phyloP scores from a whole-genome alignment of 2,329 filamentous ascomycete genomes.

The Fusarium palustre region DNA sequence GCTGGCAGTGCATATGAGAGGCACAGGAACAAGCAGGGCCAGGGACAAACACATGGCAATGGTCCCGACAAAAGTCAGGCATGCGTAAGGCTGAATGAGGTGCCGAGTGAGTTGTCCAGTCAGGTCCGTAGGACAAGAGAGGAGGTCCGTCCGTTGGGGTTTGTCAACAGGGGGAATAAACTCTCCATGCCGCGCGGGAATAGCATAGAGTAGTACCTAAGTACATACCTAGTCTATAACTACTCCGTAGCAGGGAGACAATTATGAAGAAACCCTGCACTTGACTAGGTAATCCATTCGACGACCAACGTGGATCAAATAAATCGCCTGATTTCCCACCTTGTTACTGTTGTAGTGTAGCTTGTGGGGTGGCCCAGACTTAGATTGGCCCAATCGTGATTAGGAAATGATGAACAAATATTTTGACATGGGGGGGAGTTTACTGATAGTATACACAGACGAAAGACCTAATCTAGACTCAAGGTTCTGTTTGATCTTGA shows the following conservation, averaged over 20 bases:
- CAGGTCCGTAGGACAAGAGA: background rate
- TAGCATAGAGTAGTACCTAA: background rate
- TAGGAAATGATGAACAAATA: slow-evolving; percentile 25
- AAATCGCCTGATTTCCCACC: slow-evolving; percentile 38
- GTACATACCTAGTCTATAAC: too few relatives aligned
- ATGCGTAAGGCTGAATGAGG: slow-evolving; percentile 36
- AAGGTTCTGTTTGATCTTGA: slow-evolving; percentile 4
- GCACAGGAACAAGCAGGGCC: slow-evolving; percentile 1
- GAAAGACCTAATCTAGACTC: background rate
- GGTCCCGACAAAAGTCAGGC: slow-evolving; percentile 37
- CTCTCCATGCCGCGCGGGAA: background rate
- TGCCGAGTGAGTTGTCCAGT: background rate
- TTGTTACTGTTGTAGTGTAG: slow-evolving; percentile 1
- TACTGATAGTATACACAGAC: slow-evolving; percentile 4
- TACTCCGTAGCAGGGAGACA: too few relatives aligned
- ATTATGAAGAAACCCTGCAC: background rate
- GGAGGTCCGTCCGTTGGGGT: too few relatives aligned
- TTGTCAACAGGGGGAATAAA: background rate
- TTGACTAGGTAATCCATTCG: background rate
- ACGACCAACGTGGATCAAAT: slow-evolving; percentile 5
- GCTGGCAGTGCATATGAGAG: slow-evolving; percentile 19
- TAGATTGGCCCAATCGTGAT: slow-evolving; percentile 5
- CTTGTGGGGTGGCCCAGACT: slow-evolving; percentile 13
- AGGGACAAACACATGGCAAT: slow-evolving; percentile 26
- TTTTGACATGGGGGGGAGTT: slow-evolving; percentile 6